Percentiles rank a stretch among this genome's conserved stretches.
phyloP scores from a whole-genome alignment of 768 basidiomycete species.

The Saitozyma podzolica region DNA sequence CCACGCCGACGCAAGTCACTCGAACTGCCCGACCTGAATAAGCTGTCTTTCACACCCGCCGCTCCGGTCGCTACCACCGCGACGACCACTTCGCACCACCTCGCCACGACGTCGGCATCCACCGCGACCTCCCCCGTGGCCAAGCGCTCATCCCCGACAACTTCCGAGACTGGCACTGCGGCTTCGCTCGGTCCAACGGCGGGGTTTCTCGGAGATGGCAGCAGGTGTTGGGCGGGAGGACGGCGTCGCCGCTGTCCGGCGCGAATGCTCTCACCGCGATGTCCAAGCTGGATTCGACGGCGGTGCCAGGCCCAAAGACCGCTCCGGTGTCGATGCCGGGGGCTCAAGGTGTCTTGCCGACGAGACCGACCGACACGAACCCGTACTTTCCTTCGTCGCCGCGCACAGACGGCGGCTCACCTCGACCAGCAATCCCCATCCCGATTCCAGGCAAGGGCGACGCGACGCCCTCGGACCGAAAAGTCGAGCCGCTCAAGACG shows the following conservation, averaged over 20 bases:
- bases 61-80: slow-evolving; percentile 35
- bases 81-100: slow-evolving; percentile 28
- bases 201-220: slow-evolving; percentile 23
- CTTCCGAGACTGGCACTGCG: not conserved
- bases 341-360: slow-evolving; percentile 5
- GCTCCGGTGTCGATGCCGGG: slow-evolving; percentile 12
- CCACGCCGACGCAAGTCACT: slow-evolving; percentile 51
- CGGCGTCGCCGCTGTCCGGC: slow-evolving; percentile 26
- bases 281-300: slow-evolving; percentile 25
- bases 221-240: slow-evolving; percentile 32
- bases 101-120: slow-evolving; percentile 17
- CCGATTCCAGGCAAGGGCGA: slow-evolving; percentile 20
- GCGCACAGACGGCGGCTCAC: slow-evolving; percentile 7
- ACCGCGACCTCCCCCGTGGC: not conserved
- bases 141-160: too few relatives aligned
- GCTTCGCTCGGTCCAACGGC: not conserved
- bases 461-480: not conserved
- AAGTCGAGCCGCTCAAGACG: not conserved
- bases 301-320: slow-evolving; percentile 4
- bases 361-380: slow-evolving; percentile 20
- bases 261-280: slow-evolving; percentile 29
- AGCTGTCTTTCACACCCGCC: slow-evolving; percentile 47
- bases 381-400: slow-evolving; percentile 43
- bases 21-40: slow-evolving; percentile 52
- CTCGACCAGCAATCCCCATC: slow-evolving; percentile 17